Evolutionary conservation across 2,329 filamentous ascomycete species (phyloP).

Genomic region (Sarocladiaceae sp.): DNA sequence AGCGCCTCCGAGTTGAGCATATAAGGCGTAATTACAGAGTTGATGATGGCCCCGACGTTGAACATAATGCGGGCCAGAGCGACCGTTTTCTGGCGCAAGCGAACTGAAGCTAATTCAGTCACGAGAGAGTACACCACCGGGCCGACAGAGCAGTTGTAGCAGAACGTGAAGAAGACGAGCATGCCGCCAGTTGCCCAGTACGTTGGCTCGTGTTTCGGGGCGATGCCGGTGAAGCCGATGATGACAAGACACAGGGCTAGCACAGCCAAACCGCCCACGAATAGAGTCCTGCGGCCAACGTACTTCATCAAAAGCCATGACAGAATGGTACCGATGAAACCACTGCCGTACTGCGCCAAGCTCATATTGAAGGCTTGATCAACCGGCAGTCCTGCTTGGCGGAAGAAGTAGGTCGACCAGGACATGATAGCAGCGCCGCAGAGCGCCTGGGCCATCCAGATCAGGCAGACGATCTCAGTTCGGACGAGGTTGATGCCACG

Average conservation of each 20-base stretch:
- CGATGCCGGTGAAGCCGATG: conserved; percentile 35
- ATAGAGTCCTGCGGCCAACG: conserved; percentile 41
- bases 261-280: conserved; percentile 43
- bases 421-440: conserved; percentile 44
- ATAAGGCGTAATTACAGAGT: conserved; percentile 40
- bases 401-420: conserved; percentile 52
- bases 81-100: conserved; percentile 42
- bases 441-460: conserved; percentile 36
- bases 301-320: conserved; percentile 41
- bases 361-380: conserved; percentile 29
- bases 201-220: conserved; percentile 39
- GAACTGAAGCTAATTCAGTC: conserved; percentile 39
- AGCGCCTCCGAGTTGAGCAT: conserved; percentile 43
- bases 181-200: conserved; percentile 45
- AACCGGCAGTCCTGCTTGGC: conserved; percentile 35
- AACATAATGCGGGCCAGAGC: conserved; percentile 40
- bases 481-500: conserved; percentile 39
- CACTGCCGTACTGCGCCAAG: conserved; percentile 38
- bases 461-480: conserved; percentile 41
- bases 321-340: conserved; percentile 37
- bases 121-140: conserved; percentile 40
- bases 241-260: conserved; percentile 37
- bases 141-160: conserved; percentile 42
- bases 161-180: conserved; percentile 37
- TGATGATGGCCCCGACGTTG: conserved; percentile 43